A percentile compares a stretch with the other conserved stretches of the same genome.
Conservation (phyloP, 352 stramenopile genomes). For the Globisporangium alternatum region DNA sequence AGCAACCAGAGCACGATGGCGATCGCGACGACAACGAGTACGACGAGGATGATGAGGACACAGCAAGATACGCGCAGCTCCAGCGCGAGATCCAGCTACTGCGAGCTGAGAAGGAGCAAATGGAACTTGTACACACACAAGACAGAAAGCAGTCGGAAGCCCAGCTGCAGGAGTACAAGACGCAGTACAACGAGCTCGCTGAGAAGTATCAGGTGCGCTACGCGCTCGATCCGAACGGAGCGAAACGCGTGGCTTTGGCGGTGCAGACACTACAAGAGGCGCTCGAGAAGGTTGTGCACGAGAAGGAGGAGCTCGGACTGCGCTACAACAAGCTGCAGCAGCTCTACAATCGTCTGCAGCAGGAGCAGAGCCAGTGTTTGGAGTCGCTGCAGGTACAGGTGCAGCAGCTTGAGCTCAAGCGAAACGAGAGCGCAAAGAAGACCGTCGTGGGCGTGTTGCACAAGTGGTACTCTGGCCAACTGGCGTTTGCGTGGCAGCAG, state of each 20-base stretch:
- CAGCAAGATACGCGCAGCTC: conserved; percentile 16
- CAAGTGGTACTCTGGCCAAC: conserved; percentile 29
- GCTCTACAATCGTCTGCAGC: conserved; percentile 31
- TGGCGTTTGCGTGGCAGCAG: conserved; percentile 37
- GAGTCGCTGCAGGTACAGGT: conserved; percentile 23
- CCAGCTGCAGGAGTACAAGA: conserved; percentile 25
- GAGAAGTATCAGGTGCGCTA: conserved; percentile 53
- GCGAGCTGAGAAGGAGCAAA: conserved; percentile 41
- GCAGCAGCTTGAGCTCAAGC: conserved; percentile 17
- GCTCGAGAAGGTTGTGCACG: conserved; percentile 48
- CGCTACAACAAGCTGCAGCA: conserved; percentile 37
- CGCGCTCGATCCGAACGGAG: conserved; percentile 49
- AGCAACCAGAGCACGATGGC: conserved; percentile 11
- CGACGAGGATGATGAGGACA: conserved; percentile 16
- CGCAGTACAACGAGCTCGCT: conserved; percentile 34
- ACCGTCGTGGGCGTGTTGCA: conserved; percentile 25
- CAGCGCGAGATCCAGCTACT: conserved; percentile 53
- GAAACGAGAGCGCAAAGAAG: conserved; percentile 23
- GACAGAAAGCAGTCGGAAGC: conserved; percentile 35
- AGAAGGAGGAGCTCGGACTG: conserved; percentile 66
- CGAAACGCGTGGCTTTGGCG: conserved; percentile 46
- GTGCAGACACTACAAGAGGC: conserved; percentile 54
- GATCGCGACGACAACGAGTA: conserved; percentile 22
- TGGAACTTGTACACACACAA: conserved; percentile 35
- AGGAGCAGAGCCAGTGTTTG: conserved; percentile 22